Base-by-base conservation (phyloP, 805 yeast species). In the Ogataea salicorniae region DNA sequence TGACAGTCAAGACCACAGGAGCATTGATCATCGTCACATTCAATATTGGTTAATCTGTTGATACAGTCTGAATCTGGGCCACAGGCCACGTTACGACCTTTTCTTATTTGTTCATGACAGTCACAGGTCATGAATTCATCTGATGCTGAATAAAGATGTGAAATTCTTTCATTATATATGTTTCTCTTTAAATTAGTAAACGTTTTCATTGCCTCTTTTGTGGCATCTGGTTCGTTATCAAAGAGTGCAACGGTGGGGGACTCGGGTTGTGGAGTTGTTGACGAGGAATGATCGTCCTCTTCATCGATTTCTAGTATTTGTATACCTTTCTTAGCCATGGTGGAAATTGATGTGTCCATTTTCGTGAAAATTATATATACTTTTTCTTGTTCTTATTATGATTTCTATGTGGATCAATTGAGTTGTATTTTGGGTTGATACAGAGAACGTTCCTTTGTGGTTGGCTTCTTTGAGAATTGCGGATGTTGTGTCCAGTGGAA, bases 41-140 rank as follows among this genome's bases (percentile, higher is more conserved):
- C 99, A 42, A 92, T 90, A 37, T 90, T 85, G 0, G 98, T 94
- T 44, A 90, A 77, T 44, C 98, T 71, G 67, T 92, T 92, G 58
- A 94, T 90, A 76, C 99, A 92, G 63, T 85, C 90, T 15, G 94
- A 84, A 53, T 83, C 82, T 31, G 84, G 87, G 34, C 82, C 87
- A 74, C 99, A 92, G 1, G 97, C 95, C 14, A 59, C 41, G 55
- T 80, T 80, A 46, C 69, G 70, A 0, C 71, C 77, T 33, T 63
- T 58, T 5, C 69, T 71, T 44, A 66, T 73, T 17, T 72, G 74
- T 63, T 76, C 87, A 39, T 49, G 57, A 72, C 99, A 92, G 61
- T 90, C 97, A 73, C 99, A 92, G 15, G 91, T 80, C 94, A 92
- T 90, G 53, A 76, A 76, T 55, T 88, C 96, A 52, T 82, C 83